phyloP scores from a whole-genome alignment of 306 rosid genomes.

The Lathyrus aphaca region DNA sequence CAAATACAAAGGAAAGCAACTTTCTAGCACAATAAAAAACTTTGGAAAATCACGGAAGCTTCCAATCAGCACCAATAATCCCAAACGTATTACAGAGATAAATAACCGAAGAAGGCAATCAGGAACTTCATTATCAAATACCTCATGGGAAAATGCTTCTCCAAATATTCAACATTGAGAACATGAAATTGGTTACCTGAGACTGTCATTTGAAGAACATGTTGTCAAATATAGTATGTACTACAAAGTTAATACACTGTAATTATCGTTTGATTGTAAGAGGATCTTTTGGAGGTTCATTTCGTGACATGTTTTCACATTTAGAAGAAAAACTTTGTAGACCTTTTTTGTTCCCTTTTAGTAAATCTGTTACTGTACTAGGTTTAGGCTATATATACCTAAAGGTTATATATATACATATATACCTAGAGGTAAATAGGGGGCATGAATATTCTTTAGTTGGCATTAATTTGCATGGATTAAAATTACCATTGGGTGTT shows the following conservation, averaged over 20 bases:
- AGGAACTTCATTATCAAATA: constrained; percentile 48
- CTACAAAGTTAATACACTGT: constrained; percentile 11
- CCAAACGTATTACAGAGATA: constrained; percentile 45
- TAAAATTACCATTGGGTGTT: constrained; percentile 21
- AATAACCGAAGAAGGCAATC: constrained; percentile 41
- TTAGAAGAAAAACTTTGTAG: constrained; percentile 47
- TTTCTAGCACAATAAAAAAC: constrained; percentile 39
- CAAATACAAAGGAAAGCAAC: constrained; percentile 48
- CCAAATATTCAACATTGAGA: constrained; percentile 71
- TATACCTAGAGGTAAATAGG: constrained; percentile 24
- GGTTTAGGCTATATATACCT: constrained; percentile 28
- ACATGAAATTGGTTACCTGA: constrained; percentile 16
- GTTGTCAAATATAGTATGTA: not conserved
- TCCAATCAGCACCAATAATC: constrained; percentile 41
- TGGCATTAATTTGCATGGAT: constrained; percentile 30
- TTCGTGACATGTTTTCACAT: constrained; percentile 34
- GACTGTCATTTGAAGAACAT: constrained; percentile 29
- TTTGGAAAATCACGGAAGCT: constrained; percentile 53
- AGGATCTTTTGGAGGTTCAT: constrained; percentile 13
- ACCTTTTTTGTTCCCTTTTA: not conserved
- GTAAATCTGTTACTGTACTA: constrained; percentile 24
- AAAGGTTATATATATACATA: not conserved
- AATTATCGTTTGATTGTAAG: constrained; percentile 18
- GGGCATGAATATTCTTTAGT: constrained; percentile 15
- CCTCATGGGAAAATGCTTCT: constrained; percentile 68